Percentiles rank a stretch among this genome's conserved stretches.
Conservation (phyloP, 495 filamentous ascomycete species). For the Daldinia caldariorum region DNA sequence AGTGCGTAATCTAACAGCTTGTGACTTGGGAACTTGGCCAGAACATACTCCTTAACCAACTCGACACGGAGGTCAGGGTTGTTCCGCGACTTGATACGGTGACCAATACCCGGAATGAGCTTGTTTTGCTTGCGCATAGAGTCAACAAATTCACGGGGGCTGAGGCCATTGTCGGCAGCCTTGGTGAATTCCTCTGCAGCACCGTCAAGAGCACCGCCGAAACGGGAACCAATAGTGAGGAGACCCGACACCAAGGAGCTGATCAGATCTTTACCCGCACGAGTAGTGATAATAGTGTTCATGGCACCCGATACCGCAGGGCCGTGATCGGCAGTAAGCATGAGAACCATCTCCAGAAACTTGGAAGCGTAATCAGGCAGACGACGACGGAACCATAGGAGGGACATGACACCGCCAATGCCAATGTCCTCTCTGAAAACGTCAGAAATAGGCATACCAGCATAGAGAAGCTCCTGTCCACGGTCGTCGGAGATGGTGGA, state of each 20-base stretch:
- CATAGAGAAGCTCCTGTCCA: slow-evolving; percentile 98
- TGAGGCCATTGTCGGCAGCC: slow-evolving; percentile 96
- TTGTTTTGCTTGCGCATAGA: slow-evolving; percentile 99
- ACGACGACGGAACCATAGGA: slow-evolving; percentile 99
- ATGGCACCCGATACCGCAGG: slow-evolving; percentile 98
- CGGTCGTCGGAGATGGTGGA: slow-evolving; percentile 99
- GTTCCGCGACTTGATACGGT: slow-evolving; percentile 99
- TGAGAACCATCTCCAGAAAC: slow-evolving; percentile 99
- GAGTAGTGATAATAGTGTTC: slow-evolving; percentile 99
- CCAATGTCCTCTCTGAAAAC: slow-evolving; percentile 99
- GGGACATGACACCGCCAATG: slow-evolving; percentile 99
- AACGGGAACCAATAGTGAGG: slow-evolving; percentile 96
- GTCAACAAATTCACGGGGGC: slow-evolving; percentile 98
- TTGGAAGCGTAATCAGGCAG: slow-evolving; percentile 95
- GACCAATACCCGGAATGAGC: slow-evolving; percentile 98
- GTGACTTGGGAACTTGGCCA: slow-evolving; percentile 95
- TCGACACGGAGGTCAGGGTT: slow-evolving; percentile 99
- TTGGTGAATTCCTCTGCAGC: slow-evolving; percentile 98
- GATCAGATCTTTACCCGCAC: slow-evolving; percentile 98
- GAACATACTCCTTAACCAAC: slow-evolving; percentile 97
- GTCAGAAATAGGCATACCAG: slow-evolving; percentile 98
- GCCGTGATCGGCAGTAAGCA: slow-evolving; percentile 99
- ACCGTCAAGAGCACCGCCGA: slow-evolving; percentile 97
- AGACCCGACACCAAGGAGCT: slow-evolving; percentile 94
- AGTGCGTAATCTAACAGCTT: slow-evolving; percentile 98